These are phyloP conservation scores for Dendryphion nanum DNA, from an alignment of 2,329 filamentous ascomycete genomes.

Conservation along the genomic window DNA sequence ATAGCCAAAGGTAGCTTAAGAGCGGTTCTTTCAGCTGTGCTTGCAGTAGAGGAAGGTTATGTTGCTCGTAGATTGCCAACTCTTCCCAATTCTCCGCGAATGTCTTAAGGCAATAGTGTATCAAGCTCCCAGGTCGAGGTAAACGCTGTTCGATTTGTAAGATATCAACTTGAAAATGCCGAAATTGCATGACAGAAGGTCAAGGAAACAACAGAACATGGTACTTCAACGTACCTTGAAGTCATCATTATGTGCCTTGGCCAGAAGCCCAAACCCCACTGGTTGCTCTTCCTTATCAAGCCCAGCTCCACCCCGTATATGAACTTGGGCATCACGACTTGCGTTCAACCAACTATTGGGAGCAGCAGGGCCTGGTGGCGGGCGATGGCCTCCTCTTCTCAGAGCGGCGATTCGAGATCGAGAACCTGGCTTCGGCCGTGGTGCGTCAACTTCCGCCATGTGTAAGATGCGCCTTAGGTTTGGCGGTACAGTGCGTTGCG, in stretches of 20 bases:
- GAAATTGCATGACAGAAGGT: not conserved
- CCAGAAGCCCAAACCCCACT: conserved; percentile 23
- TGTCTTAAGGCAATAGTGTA: conserved; percentile 52
- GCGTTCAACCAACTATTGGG: conserved; percentile 46
- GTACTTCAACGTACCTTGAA: conserved; percentile 30
- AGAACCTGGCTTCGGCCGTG: conserved; percentile 42
- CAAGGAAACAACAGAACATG: too few species aligned
- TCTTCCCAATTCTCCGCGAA: conserved; percentile 58
- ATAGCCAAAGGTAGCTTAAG: conserved; percentile 56
- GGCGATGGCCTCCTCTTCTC: conserved; percentile 27
- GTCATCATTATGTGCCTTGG: conserved; percentile 21
- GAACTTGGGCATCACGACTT: conserved; percentile 28
- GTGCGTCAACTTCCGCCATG: conserved; percentile 46
- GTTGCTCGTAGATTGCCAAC: conserved; percentile 57
- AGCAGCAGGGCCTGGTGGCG: conserved; percentile 45
- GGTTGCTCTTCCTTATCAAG: conserved; percentile 13
- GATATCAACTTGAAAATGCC: not conserved
- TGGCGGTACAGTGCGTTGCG: conserved; percentile 45
- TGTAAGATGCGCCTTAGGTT: conserved; percentile 45
- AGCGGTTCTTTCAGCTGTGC: conserved; percentile 52
- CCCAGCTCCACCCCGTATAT: conserved; percentile 8
- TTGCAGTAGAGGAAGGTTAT: conserved; percentile 54
- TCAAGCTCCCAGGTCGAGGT: conserved; percentile 41
- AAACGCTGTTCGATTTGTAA: conserved; percentile 24
- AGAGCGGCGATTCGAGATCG: conserved; percentile 28